Evolutionary conservation across 2,329 filamentous ascomycete species (phyloP), one percentile per base, ranked within the genome.

Genomic region (Ascocoryne sarcoides): DNA sequence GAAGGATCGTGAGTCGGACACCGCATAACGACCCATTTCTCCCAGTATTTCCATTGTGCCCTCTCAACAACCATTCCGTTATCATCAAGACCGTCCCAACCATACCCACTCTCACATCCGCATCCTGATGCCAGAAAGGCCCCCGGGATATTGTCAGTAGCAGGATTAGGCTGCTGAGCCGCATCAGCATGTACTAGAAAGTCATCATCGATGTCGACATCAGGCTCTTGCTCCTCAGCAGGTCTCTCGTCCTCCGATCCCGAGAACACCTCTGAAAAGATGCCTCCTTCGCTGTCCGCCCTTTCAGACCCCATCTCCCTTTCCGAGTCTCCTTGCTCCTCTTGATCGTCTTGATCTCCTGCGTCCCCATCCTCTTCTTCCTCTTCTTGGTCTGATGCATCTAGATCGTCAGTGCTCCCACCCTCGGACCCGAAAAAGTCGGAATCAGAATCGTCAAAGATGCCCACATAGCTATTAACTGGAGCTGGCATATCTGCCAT

Each of bases 1-100:
- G 15, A 9, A 3, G 45, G 44, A 34, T 52, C 48, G 36, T 53
- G 51, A 15, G 32, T 40, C 15, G 28, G 20, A 58, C 70, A 74
- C 45, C 65, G 58, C 34, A 67, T 58, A 10, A 73, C 52, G 10
- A 70, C 68, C 71, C 71, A 76, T 48, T 65, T 66, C 55, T 76
- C 70, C 71, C 71, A 75, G 39, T 65, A 60, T 49, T 73, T 73
- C 37, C 72, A 64, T 49, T 73, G 68, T 26, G 57, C 51, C 45
- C 66, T 65, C n/a, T 60, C 63, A 4, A 73, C 68, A 29, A 54
- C 56, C 3, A 60, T 44, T 1, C 70, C 70, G 47, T 73, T 64
- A 48, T 75, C 71, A 12, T 60, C 64, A 4, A 74, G 55, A 16
- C 64, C 61, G 18, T 47, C 40, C 32, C 43, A 46, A 5, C 39